These are phyloP conservation scores for Casaregolazyma lundiana DNA, from an alignment of 1,139 yeast genomes.

Conservation along the genomic window DNA sequence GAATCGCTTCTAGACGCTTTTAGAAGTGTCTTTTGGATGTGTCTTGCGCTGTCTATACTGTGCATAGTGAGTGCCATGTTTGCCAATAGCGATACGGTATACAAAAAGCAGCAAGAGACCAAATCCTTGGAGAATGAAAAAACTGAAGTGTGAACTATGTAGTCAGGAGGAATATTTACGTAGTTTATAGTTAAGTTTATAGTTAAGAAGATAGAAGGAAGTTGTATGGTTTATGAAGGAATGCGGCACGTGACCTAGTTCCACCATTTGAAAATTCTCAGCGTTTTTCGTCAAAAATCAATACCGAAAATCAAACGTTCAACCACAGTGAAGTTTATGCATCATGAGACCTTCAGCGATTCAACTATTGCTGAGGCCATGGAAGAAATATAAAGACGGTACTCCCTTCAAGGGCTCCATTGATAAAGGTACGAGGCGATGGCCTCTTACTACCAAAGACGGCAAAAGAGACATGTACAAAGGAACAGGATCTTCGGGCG, in stretches of 20 bases:
- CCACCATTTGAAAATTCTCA: background rate
- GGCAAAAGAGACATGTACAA: constrained; percentile 93
- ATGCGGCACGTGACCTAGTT: too few relatives aligned
- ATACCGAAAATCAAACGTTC: background rate
- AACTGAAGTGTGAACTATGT: background rate
- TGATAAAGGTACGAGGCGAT: constrained; percentile 79
- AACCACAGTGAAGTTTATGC: background rate
- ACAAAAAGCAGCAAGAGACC: background rate
- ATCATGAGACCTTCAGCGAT: constrained; percentile 35
- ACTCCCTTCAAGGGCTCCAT: constrained; percentile 74
- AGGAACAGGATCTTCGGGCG: constrained; percentile 94
- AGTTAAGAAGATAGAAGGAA: background rate
- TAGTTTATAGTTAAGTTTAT: too few relatives aligned
- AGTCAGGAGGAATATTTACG: too few relatives aligned
- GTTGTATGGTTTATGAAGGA: background rate
- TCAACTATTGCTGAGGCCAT: constrained; percentile 64
- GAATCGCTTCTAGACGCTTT: background rate
- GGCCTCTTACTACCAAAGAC: constrained; percentile 82
- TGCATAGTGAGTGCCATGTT: background rate
- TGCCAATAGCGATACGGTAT: background rate
- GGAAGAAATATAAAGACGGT: constrained; percentile 78
- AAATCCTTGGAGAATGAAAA: background rate
- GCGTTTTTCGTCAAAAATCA: background rate
- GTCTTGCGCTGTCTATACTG: background rate
- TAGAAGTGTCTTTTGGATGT: background rate